Conservation (phyloP, 805 yeast species). For the Kuraishia piskuri region DNA sequence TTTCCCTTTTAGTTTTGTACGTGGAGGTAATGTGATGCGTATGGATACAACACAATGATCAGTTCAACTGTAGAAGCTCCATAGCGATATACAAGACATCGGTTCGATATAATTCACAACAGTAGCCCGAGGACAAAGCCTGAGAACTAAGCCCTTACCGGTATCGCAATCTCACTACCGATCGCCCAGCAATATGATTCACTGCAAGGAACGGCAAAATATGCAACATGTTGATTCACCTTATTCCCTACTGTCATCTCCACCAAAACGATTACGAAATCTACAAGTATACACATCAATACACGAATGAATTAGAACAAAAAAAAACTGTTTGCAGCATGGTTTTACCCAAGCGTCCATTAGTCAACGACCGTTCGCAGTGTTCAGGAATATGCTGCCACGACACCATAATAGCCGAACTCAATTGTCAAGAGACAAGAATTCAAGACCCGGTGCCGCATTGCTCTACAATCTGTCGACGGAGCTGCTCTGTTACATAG, state of each 20-base stretch:
- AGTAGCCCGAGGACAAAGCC: too few relatives aligned
- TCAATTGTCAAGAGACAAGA: constrained; percentile 41
- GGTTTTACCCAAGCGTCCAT: constrained; percentile 99
- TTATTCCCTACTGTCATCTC: too few relatives aligned
- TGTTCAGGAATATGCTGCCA: constrained; percentile 99
- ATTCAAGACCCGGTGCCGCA: constrained; percentile 51
- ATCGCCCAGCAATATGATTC: too few relatives aligned
- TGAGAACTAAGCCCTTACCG: too few relatives aligned
- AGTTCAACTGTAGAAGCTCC: neutral
- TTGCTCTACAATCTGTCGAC: constrained; percentile 92
- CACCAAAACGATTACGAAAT: neutral
- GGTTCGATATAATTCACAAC: neutral
- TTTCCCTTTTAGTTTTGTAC: neutral
- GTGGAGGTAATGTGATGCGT: neutral
- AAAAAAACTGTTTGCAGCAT: constrained; percentile 76
- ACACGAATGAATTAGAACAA: neutral
- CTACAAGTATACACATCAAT: neutral
- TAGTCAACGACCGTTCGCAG: constrained; percentile 90
- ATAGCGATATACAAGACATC: neutral
- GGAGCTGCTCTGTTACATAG: constrained; percentile 84
- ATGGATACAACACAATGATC: neutral
- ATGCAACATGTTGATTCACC: too few relatives aligned
- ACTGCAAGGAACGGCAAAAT: too few relatives aligned
- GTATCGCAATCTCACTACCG: too few relatives aligned
- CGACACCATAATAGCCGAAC: constrained; percentile 61